Evolutionary conservation across 2,329 filamentous ascomycete species (phyloP), one percentile per base, ranked within the genome.

Genomic region (Beauveria scarabaeidicola): DNA sequence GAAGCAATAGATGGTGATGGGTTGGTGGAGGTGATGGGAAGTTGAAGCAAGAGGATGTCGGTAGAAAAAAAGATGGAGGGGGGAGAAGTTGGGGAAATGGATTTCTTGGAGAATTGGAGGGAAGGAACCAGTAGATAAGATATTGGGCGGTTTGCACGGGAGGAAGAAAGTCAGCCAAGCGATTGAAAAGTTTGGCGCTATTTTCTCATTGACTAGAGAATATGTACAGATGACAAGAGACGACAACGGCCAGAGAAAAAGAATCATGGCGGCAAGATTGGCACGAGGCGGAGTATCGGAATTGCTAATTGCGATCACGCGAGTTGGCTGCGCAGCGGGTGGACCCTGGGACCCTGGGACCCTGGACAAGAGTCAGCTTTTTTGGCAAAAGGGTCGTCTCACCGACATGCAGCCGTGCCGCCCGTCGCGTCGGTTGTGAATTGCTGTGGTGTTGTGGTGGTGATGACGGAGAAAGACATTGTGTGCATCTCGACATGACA

Each of bases 291-390:
- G 58, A 53, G 58, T 32, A 59, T 54, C 51, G 58, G 58, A 54
- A 59, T 53, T 54, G 58, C 6, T 53, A 41, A 59, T 54, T 59
- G 58, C 58, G 41, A 59, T 59, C 58, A 59, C 58, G 58, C 50
- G 58, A 59, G 58, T 54, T 59, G 43, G 48, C 41, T 52, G 40
- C 19, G 23, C 21, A 21, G 25, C 13, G 3, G 46, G 55, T 52
- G 55, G 55, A 58, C 36, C 54, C 54, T 29, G 32, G 29, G 55
- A 58, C 36, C 54, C 54, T 29, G 32, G 29, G 2, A 44, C n/a
- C 19, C 41, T 47, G 47, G 17, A 29, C 32, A 19, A 51, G 48
- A 51, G 48, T 51, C 48, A 51, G 27, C 3, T 21, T 15, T 36
- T 21, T 15, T 36, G 32, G 48, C 19, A 13, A 36, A 13, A 21